Percentiles rank a stretch among this genome's conserved stretches.
Evolutionary conservation across 441 rosid species (phyloP).

Genomic region (Syzygium syzygioides): DNA sequence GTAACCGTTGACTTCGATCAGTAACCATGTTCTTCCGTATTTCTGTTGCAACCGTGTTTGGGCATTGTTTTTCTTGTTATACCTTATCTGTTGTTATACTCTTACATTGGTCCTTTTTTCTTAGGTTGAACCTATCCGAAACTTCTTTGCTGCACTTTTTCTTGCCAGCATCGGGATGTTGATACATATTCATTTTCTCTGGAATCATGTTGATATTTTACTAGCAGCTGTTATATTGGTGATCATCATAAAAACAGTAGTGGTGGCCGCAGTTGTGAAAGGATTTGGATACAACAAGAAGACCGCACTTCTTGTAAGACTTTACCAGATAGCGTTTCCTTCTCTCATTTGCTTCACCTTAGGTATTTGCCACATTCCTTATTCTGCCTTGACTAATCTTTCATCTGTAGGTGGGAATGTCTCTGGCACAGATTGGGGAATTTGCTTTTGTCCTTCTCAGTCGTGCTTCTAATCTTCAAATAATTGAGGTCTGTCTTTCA

Average conservation of each 20-base stretch:
- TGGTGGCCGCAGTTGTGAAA: slow-evolving; percentile 77
- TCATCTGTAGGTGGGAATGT: slow-evolving; percentile 79
- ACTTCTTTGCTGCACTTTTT: slow-evolving; percentile 95
- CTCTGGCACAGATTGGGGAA: slow-evolving; percentile 96
- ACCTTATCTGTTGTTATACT: not conserved
- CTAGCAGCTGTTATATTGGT: slow-evolving; percentile 91
- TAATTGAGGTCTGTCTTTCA: slow-evolving; percentile 67
- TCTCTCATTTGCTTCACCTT: not conserved
- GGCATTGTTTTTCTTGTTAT: not conserved
- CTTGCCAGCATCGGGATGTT: slow-evolving; percentile 99
- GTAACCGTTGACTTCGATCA: not conserved
- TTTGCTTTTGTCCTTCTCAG: slow-evolving; percentile 96
- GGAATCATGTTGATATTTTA: slow-evolving; percentile 92
- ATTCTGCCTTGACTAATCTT: slow-evolving; percentile 17
- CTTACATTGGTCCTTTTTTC: slow-evolving; percentile 8
- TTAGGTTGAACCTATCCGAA: slow-evolving; percentile 97
- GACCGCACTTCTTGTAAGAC: slow-evolving; percentile 87
- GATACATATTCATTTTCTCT: slow-evolving; percentile 90
- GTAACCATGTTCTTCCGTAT: not conserved
- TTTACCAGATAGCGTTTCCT: not conserved
- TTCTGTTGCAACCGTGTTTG: not conserved
- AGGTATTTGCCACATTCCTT: not conserved
- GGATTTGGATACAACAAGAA: slow-evolving; percentile 92
- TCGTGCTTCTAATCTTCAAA: slow-evolving; percentile 93
- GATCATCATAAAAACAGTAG: slow-evolving; percentile 74